phyloP scores from a whole-genome alignment of 305 asterid species.

The Solanum hybrid region DNA sequence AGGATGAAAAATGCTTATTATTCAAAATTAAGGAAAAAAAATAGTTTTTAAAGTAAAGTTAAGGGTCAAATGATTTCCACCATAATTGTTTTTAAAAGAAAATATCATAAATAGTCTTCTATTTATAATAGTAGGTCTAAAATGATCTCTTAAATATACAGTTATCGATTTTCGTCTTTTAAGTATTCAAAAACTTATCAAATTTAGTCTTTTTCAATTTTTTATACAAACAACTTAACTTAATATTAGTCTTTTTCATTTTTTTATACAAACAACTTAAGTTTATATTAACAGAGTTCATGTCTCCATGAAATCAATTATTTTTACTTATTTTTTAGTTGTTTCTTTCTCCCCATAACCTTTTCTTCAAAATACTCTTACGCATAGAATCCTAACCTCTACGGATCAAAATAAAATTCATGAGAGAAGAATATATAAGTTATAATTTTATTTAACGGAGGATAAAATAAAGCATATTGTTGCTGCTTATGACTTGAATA shows the following conservation, averaged over 20 bases:
- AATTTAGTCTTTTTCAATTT: no score
- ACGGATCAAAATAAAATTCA: not conserved
- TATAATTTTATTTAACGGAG: no score
- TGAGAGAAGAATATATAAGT: not conserved
- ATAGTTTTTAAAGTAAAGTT: no score
- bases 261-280: not conserved
- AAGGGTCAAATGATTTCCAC: no score
- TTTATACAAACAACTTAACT: not conserved
- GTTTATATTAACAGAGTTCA: not conserved
- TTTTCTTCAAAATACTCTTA: no score
- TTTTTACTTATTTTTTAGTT: not conserved
- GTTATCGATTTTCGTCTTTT: no score
- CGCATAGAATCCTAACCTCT: not conserved
- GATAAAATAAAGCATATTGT: not conserved
- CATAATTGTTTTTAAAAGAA: no score
- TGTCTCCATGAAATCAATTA: no score
- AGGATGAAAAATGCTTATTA: not conserved
- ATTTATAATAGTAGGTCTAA: no score
- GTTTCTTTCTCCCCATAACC: not conserved
- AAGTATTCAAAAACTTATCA: not conserved
- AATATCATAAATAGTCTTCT: not conserved
- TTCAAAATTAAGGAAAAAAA: not conserved
- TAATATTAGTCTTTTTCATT: no score
- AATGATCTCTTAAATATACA: not conserved
- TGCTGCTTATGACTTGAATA: not conserved